phyloP scores from a whole-genome alignment of 495 filamentous ascomycete genomes.

The Aspergillus saccharolyticus region DNA sequence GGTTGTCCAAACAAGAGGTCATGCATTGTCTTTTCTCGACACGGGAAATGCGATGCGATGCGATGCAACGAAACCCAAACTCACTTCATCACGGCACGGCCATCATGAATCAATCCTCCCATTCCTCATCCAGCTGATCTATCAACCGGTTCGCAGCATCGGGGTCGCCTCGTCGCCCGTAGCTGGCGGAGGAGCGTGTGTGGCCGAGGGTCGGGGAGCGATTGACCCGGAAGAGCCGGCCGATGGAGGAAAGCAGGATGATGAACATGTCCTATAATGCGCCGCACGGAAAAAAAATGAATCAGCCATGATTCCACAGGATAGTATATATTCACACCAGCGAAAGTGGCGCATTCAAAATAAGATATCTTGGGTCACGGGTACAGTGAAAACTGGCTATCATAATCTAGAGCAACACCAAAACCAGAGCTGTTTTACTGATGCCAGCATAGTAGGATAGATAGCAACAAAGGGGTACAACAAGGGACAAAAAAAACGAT shows the following conservation, averaged over 20 bases:
- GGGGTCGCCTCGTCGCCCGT: constrained; percentile 35
- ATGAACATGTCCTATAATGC: constrained; percentile 68
- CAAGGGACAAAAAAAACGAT: neutral
- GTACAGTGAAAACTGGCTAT: neutral
- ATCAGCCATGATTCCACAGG: neutral
- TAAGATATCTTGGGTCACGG: neutral
- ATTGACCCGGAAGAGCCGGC: constrained; percentile 54
- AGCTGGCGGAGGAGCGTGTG: constrained; percentile 34
- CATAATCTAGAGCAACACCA: neutral
- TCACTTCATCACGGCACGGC: neutral
- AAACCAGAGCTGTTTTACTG: neutral
- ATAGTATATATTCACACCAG: neutral
- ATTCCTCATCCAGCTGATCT: constrained; percentile 95
- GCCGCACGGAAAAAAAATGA: neutral
- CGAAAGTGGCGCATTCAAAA: neutral
- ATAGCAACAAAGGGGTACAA: neutral
- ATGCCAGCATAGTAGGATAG: neutral
- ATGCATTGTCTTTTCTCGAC: neutral
- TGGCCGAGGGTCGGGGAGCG: constrained; percentile 38
- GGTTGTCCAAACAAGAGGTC: neutral
- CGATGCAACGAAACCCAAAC: neutral
- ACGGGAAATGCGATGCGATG: neutral
- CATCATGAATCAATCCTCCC: constrained; percentile 37
- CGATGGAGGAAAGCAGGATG: constrained; percentile 71
- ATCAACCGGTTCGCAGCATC: constrained; percentile 93